Base-by-base conservation (phyloP, 176 grass and related monocot genomes). In the Saccharum officinarum region DNA sequence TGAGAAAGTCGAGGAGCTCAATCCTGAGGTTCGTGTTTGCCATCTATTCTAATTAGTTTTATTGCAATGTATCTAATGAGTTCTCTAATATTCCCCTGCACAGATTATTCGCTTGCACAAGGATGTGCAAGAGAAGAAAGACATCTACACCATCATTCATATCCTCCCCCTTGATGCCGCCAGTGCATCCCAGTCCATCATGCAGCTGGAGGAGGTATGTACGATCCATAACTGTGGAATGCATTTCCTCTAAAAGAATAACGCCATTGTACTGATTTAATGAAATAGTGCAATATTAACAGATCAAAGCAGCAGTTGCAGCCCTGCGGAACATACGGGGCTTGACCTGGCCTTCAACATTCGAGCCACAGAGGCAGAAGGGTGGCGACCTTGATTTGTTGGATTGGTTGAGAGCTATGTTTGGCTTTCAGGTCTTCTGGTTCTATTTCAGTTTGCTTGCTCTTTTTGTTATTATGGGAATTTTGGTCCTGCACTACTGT, bases 391-490 rank as follows among this genome's bases (percentile, higher is more conserved):
- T 93, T 69, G 96, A 98, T 90, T 80, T 95, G 85, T 78, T 98
- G 37, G 96, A 98, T 88, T 98, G 96, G 96, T 85, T 98, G 78
- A 95, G 96, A 77, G 81, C 89, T 71, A 95, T 95, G 93, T 98
- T 98, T 90, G 96, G 96, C 38, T 98, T 98, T 92, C 96, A 98
- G 93, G 96, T 98, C 30, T 64, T 80, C 77, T 83, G 47, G 41
- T 68, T 61, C 54, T 37, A 69, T 82, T 81, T 76, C 46, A 57
- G 17, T 66, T 79, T 78, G 10, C 14, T 45, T 23, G 71, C 74
- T 80, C 5, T 63, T 26, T 62, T 6, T 69, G 26, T 67, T 18
- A 69, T 54, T 26, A 52, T 37, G 4, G 45, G 34, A 69, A 50
- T 33, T 22, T 80, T 18, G 3, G 45, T n/a, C 20, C 7, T n/a